A percentile compares a stretch with the other conserved stretches of the same genome.
These are phyloP conservation scores for Phyllostachys edulis DNA, from an alignment of 176 grass and related monocot species.

Conservation along the genomic window DNA sequence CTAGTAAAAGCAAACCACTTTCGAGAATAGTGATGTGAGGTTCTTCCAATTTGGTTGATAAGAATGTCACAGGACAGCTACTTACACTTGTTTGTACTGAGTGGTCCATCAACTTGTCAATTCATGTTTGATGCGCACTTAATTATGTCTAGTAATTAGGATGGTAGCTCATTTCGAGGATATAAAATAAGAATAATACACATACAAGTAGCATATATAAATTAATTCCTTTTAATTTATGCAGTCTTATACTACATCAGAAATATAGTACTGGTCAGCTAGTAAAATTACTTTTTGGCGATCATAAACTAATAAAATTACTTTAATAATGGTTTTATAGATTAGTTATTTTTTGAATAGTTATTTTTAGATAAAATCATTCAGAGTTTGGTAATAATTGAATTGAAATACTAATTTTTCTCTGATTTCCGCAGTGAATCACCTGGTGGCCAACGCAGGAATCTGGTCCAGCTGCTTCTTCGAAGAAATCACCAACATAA, in stretches of 20 bases:
- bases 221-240: not conserved
- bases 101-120: not conserved
- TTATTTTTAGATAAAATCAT: not conserved
- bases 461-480: constrained; percentile 83
- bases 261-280: not conserved
- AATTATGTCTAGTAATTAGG: not conserved
- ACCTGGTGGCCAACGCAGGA: constrained; percentile 84
- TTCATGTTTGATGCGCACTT: not conserved
- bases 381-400: not conserved
- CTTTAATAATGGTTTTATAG: not conserved
- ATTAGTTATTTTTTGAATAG: not conserved
- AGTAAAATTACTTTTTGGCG: no score
- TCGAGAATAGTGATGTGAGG: not conserved
- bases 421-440: constrained; percentile 58
- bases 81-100: not conserved
- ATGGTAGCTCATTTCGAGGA: not conserved
- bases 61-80: not conserved
- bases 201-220: not conserved
- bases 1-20: not conserved
- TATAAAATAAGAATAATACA: not conserved
- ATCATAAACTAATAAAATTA: not conserved
- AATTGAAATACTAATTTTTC: not conserved
- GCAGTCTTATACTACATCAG: not conserved
- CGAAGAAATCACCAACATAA: constrained; percentile 85
- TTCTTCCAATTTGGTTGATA: not conserved